phyloP scores from a whole-genome alignment of 768 basidiomycete genomes.

The Mycena sanguinolenta region DNA sequence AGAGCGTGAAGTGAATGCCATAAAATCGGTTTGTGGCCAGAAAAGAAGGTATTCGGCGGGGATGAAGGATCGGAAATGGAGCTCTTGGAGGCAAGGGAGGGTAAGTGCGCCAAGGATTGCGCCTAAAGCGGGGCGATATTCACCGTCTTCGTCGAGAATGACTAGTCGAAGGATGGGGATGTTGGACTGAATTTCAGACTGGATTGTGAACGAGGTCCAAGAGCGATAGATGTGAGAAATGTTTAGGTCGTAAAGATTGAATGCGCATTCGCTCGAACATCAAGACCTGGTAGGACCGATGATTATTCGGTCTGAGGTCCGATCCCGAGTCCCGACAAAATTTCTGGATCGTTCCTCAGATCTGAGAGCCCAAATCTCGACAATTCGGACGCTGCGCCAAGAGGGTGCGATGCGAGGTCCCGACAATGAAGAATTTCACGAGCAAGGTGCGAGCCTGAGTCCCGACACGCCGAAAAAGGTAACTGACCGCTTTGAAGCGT shows the following conservation, averaged over 20 bases:
- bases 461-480: no score
- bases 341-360: no score
- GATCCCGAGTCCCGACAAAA: no score
- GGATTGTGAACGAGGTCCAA: not conserved
- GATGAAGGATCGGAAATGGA: not conserved
- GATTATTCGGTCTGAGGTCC: no score
- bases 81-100: not conserved
- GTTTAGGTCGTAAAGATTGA: not conserved
- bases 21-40: not conserved
- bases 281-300: not conserved
- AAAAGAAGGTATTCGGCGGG: not conserved
- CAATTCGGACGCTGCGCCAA: no score
- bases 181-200: not conserved
- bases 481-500: no score
- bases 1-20: not conserved
- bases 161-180: not conserved
- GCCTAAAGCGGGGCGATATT: not conserved
- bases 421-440: no score
- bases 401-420: no score
- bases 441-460: no score
- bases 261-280: not conserved
- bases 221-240: not conserved
- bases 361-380: no score
- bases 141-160: not conserved
- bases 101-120: not conserved